Evolutionary conservation across 2,329 filamentous ascomycete species (phyloP).

Genomic region (Talaromyces sp.): DNA sequence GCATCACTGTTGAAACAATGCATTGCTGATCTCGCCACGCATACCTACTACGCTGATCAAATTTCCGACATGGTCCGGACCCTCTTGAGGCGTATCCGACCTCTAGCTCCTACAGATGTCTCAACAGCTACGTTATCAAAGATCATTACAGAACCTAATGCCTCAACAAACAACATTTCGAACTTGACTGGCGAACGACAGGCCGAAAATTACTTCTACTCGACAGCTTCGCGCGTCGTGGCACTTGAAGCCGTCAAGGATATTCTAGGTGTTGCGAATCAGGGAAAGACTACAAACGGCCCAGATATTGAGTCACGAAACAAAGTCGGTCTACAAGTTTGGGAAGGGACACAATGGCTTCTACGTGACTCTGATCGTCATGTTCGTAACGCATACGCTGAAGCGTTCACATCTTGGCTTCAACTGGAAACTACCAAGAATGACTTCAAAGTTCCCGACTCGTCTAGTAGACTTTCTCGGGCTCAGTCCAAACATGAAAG

Average conservation of each 20-base stretch:
- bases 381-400: constrained; percentile 80
- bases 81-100: constrained; percentile 74
- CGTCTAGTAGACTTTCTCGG: constrained; percentile 47
- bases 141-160: constrained; percentile 48
- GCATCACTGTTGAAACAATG: constrained; percentile 71
- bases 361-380: constrained; percentile 72
- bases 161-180: constrained; percentile 39
- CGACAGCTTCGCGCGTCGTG: constrained; percentile 57
- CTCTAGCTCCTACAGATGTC: constrained; percentile 48
- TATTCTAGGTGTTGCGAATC: constrained; percentile 78
- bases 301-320: constrained; percentile 67
- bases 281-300: constrained; percentile 54
- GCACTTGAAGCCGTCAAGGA: constrained; percentile 78
- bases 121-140: constrained; percentile 44
- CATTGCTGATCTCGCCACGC: constrained; percentile 86
- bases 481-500: constrained; percentile 43
- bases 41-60: constrained; percentile 96
- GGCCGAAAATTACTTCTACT: constrained; percentile 60
- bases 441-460: constrained; percentile 64
- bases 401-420: constrained; percentile 81
- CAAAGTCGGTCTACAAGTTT: constrained; percentile 74
- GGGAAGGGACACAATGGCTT: constrained; percentile 97
- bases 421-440: constrained; percentile 69
- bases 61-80: constrained; percentile 89
- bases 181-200: constrained; percentile 53